Base-by-base conservation (phyloP, 768 basidiomycete species). In the Hydnum rufescens region DNA sequence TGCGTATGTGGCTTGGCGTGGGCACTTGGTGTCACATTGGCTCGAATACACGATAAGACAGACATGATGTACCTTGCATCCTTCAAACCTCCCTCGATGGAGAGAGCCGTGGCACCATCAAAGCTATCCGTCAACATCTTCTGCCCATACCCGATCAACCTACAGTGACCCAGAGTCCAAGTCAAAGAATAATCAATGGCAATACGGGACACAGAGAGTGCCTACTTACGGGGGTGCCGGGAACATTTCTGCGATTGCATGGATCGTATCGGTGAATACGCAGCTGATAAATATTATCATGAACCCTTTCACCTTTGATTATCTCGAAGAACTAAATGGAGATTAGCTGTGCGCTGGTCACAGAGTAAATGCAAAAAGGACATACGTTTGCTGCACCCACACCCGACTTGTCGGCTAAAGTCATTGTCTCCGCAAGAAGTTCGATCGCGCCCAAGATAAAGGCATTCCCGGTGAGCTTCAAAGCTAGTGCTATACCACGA, bases 81-180 rank as follows among this genome's bases (percentile, higher is more conserved):
- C 60, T 88, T 88, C 60, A 93, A 77, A 18, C 86, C 89, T n/a
- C 83, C 83, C 44, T 84, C 78, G 48, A 90, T 75, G 8, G 78
- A 68, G 62, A 93, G 90, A 13, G 87, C 89, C 18, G 66, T 68
- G 5, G 71, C 68, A 22, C 76, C 82, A 53, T 85, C 80, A 60
- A 89, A 92, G 31, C 74, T 68, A 64, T 87, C 78, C 52, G 76
- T 67, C 6, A 77, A 66, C 68, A 90, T 83, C 62, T 78, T 78
- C 25, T 76, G 71, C 22, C 74, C 74, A 62, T 83, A 82, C 5
- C 62, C 62, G 48, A 77, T 55, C 52, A 75, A 61, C 47, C 78
- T 80, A 51, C 19, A 5, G 4, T 4, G 19, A 53, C 31, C 23
- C 54, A 16, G 8, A 13, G 49, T 26, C 18, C 32, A 50, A 39